These are phyloP conservation scores for Pichia manshurica DNA, from an alignment of 805 yeast species.

Conservation along the genomic window DNA sequence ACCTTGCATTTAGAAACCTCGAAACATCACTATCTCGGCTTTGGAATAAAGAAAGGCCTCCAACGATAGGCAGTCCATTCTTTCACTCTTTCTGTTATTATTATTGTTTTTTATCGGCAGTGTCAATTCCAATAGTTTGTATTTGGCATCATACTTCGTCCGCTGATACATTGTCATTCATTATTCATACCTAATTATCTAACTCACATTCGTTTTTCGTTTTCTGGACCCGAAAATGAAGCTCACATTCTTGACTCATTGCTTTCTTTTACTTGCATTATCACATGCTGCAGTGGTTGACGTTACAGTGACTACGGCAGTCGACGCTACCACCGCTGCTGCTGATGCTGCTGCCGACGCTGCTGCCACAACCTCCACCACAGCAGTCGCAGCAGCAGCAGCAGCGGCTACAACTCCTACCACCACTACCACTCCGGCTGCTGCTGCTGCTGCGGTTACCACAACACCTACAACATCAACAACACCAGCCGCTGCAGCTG, in stretches of 20 bases:
- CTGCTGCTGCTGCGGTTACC: constrained; percentile 13
- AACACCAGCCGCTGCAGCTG: constrained; percentile 3
- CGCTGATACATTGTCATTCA: too few relatives aligned
- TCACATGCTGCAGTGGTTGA: not conserved
- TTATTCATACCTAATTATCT: too few relatives aligned
- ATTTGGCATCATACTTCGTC: too few relatives aligned
- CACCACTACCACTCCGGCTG: constrained; percentile 1
- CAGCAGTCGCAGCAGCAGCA: constrained; percentile 4
- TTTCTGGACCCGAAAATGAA: too few relatives aligned
- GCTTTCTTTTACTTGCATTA: not conserved
- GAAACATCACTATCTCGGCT: too few relatives aligned
- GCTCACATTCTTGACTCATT: not conserved
- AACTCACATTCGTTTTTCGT: too few relatives aligned
- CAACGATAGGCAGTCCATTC: too few relatives aligned
- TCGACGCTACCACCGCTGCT: not conserved
- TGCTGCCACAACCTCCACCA: constrained; percentile 1
- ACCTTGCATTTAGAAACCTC: too few relatives aligned
- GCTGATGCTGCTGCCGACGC: constrained; percentile 4
- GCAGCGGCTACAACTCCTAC: constrained; percentile 6
- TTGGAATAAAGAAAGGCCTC: too few relatives aligned
- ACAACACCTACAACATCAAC: constrained; percentile 5
- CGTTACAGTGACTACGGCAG: not conserved
- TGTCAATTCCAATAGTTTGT: too few relatives aligned
- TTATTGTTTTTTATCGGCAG: too few relatives aligned
- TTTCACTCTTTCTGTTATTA: too few relatives aligned